phyloP scores from a whole-genome alignment of 139 green algal species.

The Deuterostichococcus epilithicus region DNA sequence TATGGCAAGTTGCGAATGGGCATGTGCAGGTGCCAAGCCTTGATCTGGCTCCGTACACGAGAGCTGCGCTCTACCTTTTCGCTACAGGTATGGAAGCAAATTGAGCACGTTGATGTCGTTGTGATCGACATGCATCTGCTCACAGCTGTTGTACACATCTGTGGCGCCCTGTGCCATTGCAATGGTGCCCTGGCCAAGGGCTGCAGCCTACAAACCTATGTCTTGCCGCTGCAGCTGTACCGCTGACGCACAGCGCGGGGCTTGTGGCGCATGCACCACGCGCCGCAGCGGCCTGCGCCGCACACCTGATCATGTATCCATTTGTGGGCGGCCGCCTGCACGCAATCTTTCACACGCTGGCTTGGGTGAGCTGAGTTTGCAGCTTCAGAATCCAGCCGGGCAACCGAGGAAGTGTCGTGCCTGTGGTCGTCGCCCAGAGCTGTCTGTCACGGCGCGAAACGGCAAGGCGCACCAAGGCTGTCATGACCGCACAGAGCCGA shows the following conservation, averaged over 20 bases:
- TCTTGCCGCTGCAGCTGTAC: background rate
- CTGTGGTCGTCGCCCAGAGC: too few species aligned
- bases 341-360: constrained; percentile 44
- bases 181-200: too few species aligned
- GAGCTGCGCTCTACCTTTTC: background rate
- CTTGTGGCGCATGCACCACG: constrained; percentile 19
- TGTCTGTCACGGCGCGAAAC: too few species aligned
- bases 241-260: constrained; percentile 28
- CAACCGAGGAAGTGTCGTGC: too few species aligned
- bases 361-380: constrained; percentile 22
- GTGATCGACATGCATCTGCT: too few species aligned
- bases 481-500: too few species aligned
- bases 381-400: background rate
- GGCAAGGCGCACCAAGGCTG: background rate
- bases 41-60: background rate
- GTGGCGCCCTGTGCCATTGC: background rate
- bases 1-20: too few species aligned
- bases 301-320: constrained; percentile 26
- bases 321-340: constrained; percentile 33
- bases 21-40: background rate
- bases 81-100: background rate
- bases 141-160: too few species aligned
- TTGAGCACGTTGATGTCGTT: too few species aligned
- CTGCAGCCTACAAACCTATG: too few species aligned
- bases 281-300: background rate